Evolutionary conservation across 2,329 filamentous ascomycete species (phyloP).

Genomic region (Erysiphe neolycopersici): DNA sequence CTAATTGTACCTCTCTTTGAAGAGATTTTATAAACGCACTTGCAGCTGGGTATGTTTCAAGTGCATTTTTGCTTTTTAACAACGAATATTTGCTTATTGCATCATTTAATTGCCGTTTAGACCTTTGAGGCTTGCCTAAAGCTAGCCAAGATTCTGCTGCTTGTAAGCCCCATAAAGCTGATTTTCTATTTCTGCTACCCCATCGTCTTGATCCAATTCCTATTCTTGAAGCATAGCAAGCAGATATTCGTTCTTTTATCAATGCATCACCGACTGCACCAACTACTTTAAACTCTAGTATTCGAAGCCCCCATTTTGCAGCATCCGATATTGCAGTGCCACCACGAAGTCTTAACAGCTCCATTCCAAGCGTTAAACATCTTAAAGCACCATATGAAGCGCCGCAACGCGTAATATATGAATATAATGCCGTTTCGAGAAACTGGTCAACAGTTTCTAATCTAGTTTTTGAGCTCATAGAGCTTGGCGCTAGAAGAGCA

Average conservation of each 20-base stretch:
- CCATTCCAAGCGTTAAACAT: slow-evolving; percentile 47
- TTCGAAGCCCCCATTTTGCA: slow-evolving; percentile 54
- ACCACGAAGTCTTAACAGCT: slow-evolving; percentile 58
- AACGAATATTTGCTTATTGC: slow-evolving; percentile 29
- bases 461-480: slow-evolving; percentile 46
- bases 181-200: slow-evolving; percentile 55
- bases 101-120: slow-evolving; percentile 49
- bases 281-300: slow-evolving; percentile 53
- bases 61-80: slow-evolving; percentile 23
- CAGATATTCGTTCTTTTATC: slow-evolving; percentile 60
- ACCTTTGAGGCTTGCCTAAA: slow-evolving; percentile 50
- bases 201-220: slow-evolving; percentile 38
- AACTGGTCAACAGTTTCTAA: slow-evolving; percentile 62
- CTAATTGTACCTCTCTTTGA: slow-evolving; percentile 15
- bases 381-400: slow-evolving; percentile 59
- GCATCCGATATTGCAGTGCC: slow-evolving; percentile 65
- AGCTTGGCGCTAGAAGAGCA: slow-evolving; percentile 49
- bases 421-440: slow-evolving; percentile 77
- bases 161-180: slow-evolving; percentile 67
- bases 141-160: slow-evolving; percentile 64
- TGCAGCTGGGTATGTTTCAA: slow-evolving; percentile 24
- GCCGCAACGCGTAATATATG: slow-evolving; percentile 64
- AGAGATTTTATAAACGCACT: slow-evolving; percentile 25
- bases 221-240: slow-evolving; percentile 53
- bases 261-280: slow-evolving; percentile 56